These are phyloP conservation scores for Clavispora asparagi DNA, from an alignment of 805 yeast genomes.

Conservation along the genomic window DNA sequence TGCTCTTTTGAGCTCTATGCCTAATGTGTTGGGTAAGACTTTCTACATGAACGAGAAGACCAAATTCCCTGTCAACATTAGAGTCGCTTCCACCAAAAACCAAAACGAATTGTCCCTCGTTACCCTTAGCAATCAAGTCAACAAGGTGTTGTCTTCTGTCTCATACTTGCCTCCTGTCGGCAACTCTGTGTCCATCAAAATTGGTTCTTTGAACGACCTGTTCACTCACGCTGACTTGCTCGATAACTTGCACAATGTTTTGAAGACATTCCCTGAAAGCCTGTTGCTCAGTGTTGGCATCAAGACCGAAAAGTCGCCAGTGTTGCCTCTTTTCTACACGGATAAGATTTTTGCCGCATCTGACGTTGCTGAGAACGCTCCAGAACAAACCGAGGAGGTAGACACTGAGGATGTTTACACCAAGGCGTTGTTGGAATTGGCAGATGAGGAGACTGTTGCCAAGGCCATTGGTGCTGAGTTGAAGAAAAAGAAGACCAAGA, in stretches of 20 bases:
- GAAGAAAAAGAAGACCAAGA: constrained; percentile 15
- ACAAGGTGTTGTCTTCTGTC: constrained; percentile 53
- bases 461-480: constrained; percentile 57
- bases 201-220: constrained; percentile 49
- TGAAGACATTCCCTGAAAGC: constrained; percentile 40
- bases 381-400: constrained; percentile 22
- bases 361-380: constrained; percentile 34
- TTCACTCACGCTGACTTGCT: constrained; percentile 46
- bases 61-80: constrained; percentile 67
- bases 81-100: constrained; percentile 29
- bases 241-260: constrained; percentile 56
- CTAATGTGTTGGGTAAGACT: constrained; percentile 75
- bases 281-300: constrained; percentile 55
- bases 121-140: constrained; percentile 54
- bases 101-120: constrained; percentile 41
- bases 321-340: constrained; percentile 75
- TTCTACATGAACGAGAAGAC: constrained; percentile 49
- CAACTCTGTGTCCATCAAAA: constrained; percentile 54
- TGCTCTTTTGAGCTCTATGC: constrained; percentile 70
- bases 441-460: constrained; percentile 68
- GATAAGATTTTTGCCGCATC: constrained; percentile 48
- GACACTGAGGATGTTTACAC: constrained; percentile 20
- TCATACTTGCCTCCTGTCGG: constrained; percentile 70
- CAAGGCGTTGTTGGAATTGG: constrained; percentile 73
- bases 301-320: constrained; percentile 70